phyloP scores from a whole-genome alignment of 1,139 yeast species.

The Saccharomyces pastorianus region DNA sequence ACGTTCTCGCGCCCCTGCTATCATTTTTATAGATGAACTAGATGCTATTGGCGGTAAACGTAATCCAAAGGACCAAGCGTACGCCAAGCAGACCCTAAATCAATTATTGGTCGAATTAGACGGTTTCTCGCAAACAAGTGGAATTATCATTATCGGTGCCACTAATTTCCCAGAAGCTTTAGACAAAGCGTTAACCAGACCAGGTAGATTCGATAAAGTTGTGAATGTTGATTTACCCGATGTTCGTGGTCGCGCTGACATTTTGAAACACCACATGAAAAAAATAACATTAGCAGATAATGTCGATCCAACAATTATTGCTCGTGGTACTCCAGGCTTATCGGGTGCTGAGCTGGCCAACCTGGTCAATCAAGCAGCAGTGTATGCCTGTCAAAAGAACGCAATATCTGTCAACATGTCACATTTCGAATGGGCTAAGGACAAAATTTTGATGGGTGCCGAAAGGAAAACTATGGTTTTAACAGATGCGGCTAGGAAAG shows the following conservation, averaged over 20 bases:
- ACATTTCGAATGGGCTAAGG: conserved; percentile 98
- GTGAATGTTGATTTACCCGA: conserved; percentile 95
- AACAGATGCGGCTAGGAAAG: conserved; percentile 86
- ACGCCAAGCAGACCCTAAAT: conserved; percentile 93
- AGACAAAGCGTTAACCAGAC: conserved; percentile 95
- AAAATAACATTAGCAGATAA: conserved; percentile 78
- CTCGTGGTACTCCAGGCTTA: conserved; percentile 95
- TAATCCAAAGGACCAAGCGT: conserved; percentile 95
- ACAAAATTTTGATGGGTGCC: conserved; percentile 94
- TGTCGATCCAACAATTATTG: conserved; percentile 82
- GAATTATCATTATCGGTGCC: conserved; percentile 94
- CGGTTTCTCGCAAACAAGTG: conserved; percentile 89
- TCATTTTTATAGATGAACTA: conserved; percentile 89
- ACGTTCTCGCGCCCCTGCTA: conserved; percentile 91
- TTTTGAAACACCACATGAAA: conserved; percentile 83
- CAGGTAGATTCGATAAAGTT: conserved; percentile 95
- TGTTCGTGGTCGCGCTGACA: conserved; percentile 93
- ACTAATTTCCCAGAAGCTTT: conserved; percentile 95
- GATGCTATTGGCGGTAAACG: conserved; percentile 98
- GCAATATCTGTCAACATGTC: conserved; percentile 85
- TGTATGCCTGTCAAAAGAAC: conserved; percentile 85
- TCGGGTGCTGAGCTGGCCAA: conserved; percentile 97
- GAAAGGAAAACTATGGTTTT: conserved; percentile 96
- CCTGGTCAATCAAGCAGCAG: conserved; percentile 95
- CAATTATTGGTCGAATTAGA: conserved; percentile 93